Base-by-base conservation (phyloP, 139 green algal species). In the Chlamydomonas asymmetrica region DNA sequence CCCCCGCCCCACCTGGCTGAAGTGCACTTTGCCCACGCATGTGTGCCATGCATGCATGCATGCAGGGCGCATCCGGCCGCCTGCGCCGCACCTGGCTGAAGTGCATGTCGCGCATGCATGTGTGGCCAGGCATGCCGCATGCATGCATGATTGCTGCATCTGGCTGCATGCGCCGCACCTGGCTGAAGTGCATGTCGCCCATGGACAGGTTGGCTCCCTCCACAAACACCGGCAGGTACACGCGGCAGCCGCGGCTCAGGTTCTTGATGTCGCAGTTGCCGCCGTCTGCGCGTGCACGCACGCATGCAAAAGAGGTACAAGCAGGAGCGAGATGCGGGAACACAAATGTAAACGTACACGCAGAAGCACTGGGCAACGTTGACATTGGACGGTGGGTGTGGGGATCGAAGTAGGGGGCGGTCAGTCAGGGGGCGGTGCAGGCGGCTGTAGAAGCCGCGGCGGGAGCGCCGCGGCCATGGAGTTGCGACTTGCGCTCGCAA, bases 261-360 rank as follows among this genome's bases (percentile, higher is more conserved):
- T 94, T 94, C 74, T 94, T 94, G 75, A 94, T 93, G 83, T 94
- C 90, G 62, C 88, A 93, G 80, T 94, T 94, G 56, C 90, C 90
- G 29, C 90, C 90, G 63, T 94, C n/a, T n/a, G n/a, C n/a, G n/a
- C n/a, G n/a, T n/a, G n/a, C n/a, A n/a, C n/a, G n/a, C 88, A 48
- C 92, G 87, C 0, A 78, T 41, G 22, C 70, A 39, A 23, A 38
- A 48, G 27, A 23, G 39, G 29, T 48, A 7, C n/a, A n/a, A 8
- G 25, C 32, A 20, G 34, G 9, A 16, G 57, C 57, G 48, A 50
- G 32, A 68, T 25, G 62, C 16, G 34, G 37, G 29, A n/a, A 34
- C 25, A 23, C n/a, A 32, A 29, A 18, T n/a, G n/a, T n/a, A n/a
- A n/a, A n/a, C n/a, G n/a, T n/a, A n/a, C n/a, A n/a, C n/a, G n/a